Conservation (phyloP, 208 protist genomes). For the Trypanosoma boissoni region DNA sequence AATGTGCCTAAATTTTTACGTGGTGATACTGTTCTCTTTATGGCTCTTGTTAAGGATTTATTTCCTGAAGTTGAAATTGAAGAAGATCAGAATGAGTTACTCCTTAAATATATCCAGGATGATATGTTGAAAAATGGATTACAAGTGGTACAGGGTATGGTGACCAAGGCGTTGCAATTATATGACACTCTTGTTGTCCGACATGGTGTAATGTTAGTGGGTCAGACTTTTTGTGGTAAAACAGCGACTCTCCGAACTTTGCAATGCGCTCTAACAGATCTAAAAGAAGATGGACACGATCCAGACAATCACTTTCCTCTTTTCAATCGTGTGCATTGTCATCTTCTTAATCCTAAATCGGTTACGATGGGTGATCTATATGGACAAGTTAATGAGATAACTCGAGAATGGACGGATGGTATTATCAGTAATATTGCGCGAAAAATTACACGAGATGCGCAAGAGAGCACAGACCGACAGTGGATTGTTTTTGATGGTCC, state of each 20-base stretch:
- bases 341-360: conserved; percentile 95
- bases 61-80: conserved; percentile 89
- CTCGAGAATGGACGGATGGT: conserved; percentile 96
- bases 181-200: conserved; percentile 92
- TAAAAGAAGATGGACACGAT: conserved; percentile 77
- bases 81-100: conserved; percentile 71
- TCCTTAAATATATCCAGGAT: conserved; percentile 73
- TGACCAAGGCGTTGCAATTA: conserved; percentile 92
- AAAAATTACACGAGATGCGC: conserved; percentile 70
- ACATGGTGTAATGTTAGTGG: conserved; percentile 95
- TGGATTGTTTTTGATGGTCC: conserved; percentile 99
- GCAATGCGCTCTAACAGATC: conserved; percentile 69
- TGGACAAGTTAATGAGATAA: conserved; percentile 95
- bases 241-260: conserved; percentile 82
- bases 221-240: conserved; percentile 95
- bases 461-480: conserved; percentile 76
- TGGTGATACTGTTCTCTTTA: conserved; percentile 94
- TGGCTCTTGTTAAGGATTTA: conserved; percentile 92
- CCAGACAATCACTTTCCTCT: conserved; percentile 60
- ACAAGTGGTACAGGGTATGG: conserved; percentile 82
- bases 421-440: conserved; percentile 94
- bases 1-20: conserved; percentile 95
- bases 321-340: conserved; percentile 79
- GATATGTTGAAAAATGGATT: conserved; percentile 69
- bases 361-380: conserved; percentile 97